Percentiles rank a stretch among this genome's conserved stretches.
These are phyloP conservation scores for Suillus brevipes DNA, from an alignment of 768 basidiomycete genomes.

Conservation along the genomic window DNA sequence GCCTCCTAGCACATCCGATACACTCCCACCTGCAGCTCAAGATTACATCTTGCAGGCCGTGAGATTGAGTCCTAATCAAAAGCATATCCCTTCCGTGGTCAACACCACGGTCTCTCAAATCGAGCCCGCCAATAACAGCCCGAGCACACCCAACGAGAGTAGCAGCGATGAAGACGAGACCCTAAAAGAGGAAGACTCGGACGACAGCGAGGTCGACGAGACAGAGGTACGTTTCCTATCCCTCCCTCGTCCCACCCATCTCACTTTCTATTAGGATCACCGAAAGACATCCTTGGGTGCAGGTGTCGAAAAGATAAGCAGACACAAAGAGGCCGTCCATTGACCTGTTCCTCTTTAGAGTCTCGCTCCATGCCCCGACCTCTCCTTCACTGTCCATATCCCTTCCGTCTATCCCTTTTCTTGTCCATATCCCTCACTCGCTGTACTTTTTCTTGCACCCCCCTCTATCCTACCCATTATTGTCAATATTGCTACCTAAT, in stretches of 20 bases:
- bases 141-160: background rate
- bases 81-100: background rate
- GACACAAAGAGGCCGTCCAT: constrained; percentile 24
- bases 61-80: constrained; percentile 21
- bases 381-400: background rate
- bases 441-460: too few relatives aligned
- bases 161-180: constrained; percentile 14
- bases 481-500: background rate
- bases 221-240: constrained; percentile 17
- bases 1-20: background rate
- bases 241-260: background rate
- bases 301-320: constrained; percentile 38
- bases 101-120: background rate
- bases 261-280: constrained; percentile 20
- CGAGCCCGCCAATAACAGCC: background rate
- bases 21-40: background rate
- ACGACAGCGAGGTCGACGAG: constrained; percentile 7
- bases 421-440: background rate
- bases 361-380: background rate
- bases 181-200: constrained; percentile 12
- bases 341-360: background rate
- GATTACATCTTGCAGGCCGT: constrained; percentile 24
- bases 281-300: constrained; percentile 36
- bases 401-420: background rate
- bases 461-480: background rate